Base-by-base conservation (phyloP, 2,329 filamentous ascomycete species). In the Torrubiellomyces zombiae region DNA sequence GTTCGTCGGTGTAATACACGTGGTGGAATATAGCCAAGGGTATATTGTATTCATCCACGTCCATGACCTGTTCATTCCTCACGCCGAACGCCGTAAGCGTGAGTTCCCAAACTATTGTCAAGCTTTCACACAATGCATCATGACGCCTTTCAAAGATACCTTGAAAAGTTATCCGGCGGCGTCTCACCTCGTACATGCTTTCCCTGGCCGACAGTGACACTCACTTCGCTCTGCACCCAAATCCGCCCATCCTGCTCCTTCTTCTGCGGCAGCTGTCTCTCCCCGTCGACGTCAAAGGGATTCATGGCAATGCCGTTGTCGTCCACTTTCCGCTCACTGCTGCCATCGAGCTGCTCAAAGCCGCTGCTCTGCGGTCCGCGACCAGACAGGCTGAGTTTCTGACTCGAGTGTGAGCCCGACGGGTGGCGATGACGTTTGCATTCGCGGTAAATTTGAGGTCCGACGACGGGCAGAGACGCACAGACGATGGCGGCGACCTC, bases 401-500 rank as follows among this genome's bases (percentile, higher is more conserved):
- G 7, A 15, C 24, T 21, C 10, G 7, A 6, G 8, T 21, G 5
- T 5, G 12, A 10, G 18, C 21, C 16, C 11, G 24, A 26, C 2
- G 24, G 13, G 16, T 25, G 16, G 2, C 14, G 12, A 12, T 21
- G 11, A 10, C 18, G 18, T 12, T 21, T 21, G 14, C 15, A 26
- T 6, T 21, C 14, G 5, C 18, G 11, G n/a, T 16, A 11, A 7
- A 15, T 20, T 12, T 26, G 24, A 6, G 24, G 24, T 5, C 24
- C 24, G 13, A 26, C 18, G 14, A 26, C 14, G 14, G 24, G 24
- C 17, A 26, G 13, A 5, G 18, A 26, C 9, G 24, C 24, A 20
- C 24, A 26, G 9, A 26, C 24, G 3, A 26, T 20, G 6, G 24
- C 24, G 8, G 24, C 19, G 8, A 26, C 24, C 14, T 26, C 24